Percentiles rank a stretch among this genome's conserved stretches.
Evolutionary conservation across 345 rosid species (phyloP).

Genomic region (Anacardium occidentale): DNA sequence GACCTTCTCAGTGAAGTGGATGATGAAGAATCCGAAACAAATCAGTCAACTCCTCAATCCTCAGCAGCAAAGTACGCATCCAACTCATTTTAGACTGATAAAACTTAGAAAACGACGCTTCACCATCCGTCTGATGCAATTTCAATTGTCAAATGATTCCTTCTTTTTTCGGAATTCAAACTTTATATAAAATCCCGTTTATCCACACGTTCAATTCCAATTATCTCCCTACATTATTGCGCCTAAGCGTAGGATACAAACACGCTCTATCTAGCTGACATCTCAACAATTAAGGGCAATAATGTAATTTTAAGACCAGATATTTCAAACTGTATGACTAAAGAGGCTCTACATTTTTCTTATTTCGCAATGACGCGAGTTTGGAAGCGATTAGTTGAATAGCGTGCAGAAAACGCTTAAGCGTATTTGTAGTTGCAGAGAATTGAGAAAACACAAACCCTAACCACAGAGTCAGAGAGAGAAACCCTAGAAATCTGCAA

Average conservation of each 20-base stretch:
- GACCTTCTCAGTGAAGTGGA: neutral
- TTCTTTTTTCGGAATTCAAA: slow-evolving; percentile 25
- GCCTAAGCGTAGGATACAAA: neutral
- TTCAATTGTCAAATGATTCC: neutral
- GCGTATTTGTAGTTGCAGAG: neutral
- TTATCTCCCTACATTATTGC: neutral
- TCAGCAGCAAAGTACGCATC: neutral
- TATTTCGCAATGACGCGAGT: neutral
- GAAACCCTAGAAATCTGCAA: neutral
- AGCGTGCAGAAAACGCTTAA: slow-evolving; percentile 35
- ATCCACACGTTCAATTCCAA: neutral
- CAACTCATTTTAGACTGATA: neutral
- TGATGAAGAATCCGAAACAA: neutral
- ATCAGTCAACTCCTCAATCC: neutral
- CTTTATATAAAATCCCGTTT: slow-evolving; percentile 27
- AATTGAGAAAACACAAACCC: slow-evolving; percentile 8
- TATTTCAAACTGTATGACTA: neutral
- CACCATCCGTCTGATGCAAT: neutral
- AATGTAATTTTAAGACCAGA: neutral
- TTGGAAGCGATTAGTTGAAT: neutral
- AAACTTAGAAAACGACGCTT: too few species aligned
- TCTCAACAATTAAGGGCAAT: neutral
- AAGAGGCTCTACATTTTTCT: neutral
- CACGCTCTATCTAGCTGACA: slow-evolving; percentile 7
- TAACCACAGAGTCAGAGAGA: neutral